Conservation (phyloP, 202 grass and related monocot genomes). For the Musa balbisiana region DNA sequence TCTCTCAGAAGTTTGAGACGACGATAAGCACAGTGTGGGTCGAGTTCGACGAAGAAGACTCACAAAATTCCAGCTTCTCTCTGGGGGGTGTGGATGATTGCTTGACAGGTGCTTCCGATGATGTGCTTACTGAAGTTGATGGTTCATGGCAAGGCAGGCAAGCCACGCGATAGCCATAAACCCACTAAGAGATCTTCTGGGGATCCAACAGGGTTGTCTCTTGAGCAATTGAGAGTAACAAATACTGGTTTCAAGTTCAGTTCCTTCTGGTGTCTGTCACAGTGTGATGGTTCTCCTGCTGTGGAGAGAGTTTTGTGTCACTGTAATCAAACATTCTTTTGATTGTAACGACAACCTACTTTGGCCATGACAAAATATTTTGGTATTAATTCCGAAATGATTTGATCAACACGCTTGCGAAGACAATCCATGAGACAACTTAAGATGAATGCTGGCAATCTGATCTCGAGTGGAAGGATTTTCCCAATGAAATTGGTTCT, state of each 20-base stretch:
- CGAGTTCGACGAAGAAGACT: constrained; percentile 50
- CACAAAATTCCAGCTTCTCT: background rate
- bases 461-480: background rate
- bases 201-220: background rate
- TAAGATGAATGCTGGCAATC: background rate
- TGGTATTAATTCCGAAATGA: background rate
- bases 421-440: background rate
- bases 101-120: background rate
- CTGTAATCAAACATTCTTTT: background rate
- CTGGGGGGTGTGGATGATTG: background rate
- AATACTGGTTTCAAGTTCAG: background rate
- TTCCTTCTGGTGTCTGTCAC: background rate
- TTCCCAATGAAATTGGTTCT: background rate
- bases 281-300: background rate
- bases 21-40: constrained; percentile 91
- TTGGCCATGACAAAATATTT: background rate
- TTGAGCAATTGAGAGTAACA: background rate
- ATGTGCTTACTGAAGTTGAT: background rate
- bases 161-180: background rate
- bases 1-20: constrained; percentile 50
- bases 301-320: background rate
- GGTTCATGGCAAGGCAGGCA: background rate
- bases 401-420: background rate
- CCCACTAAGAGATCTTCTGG: background rate
- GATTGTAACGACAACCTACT: background rate